phyloP scores from a whole-genome alignment of 2,329 filamentous ascomycete species.

The Fusarium lyarnte region DNA sequence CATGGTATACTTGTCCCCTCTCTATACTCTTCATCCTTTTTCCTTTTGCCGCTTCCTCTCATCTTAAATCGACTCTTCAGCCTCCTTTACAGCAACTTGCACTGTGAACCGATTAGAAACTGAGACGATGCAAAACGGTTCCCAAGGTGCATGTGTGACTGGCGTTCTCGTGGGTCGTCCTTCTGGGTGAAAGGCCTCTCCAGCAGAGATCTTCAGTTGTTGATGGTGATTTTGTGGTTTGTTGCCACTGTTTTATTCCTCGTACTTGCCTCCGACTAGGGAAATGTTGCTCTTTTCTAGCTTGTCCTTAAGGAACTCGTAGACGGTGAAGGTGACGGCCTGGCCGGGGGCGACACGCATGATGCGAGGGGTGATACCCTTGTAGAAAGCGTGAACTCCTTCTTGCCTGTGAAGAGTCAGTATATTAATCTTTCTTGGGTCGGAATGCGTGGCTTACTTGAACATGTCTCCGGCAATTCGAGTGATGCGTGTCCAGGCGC shows the following conservation, averaged over 20 bases:
- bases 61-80: slow-evolving; percentile 27
- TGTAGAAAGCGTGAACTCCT: slow-evolving; percentile 95
- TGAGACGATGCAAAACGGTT: background rate
- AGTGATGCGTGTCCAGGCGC: slow-evolving; percentile 80
- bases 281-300: slow-evolving; percentile 73
- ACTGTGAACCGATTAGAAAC: slow-evolving; percentile 32
- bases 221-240: background rate
- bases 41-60: background rate
- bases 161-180: background rate
- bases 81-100: slow-evolving; percentile 21
- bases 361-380: slow-evolving; percentile 96
- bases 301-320: slow-evolving; percentile 79
- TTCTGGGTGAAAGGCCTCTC: background rate
- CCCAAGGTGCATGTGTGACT: background rate
- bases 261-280: slow-evolving; percentile 70
- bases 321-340: slow-evolving; percentile 80
- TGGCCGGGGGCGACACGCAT: slow-evolving; percentile 98
- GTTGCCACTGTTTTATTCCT: slow-evolving; percentile 61
- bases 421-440: background rate
- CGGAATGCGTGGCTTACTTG: slow-evolving; percentile 60
- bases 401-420: slow-evolving; percentile 71
- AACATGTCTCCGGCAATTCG: slow-evolving; percentile 86
- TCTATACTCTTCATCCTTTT: slow-evolving; percentile 30
- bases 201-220: background rate
- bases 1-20: slow-evolving; percentile 39